phyloP scores from a whole-genome alignment of 371 early-diverging fungal genomes.

The Mucor irregularis region DNA sequence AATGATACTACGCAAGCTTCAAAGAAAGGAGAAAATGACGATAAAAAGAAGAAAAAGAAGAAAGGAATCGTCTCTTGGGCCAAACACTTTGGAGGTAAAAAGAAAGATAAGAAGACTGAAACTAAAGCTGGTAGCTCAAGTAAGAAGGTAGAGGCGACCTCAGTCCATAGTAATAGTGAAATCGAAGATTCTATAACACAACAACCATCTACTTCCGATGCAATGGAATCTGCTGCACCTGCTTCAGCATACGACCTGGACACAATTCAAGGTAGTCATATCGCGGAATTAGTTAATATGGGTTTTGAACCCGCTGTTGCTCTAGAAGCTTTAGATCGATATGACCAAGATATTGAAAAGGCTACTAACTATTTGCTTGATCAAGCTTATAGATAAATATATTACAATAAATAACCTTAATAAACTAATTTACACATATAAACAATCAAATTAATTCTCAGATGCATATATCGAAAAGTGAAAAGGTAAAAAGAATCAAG shows the following conservation, averaged over 20 bases:
- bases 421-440: background rate
- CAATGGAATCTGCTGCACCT: background rate
- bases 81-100: slow-evolving; percentile 31
- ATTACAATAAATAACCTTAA: too few relatives aligned
- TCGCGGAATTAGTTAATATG: slow-evolving; percentile 60
- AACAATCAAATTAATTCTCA: background rate
- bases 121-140: slow-evolving; percentile 1
- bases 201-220: background rate
- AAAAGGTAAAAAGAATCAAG: too few relatives aligned
- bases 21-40: slow-evolving; percentile 20
- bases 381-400: slow-evolving; percentile 31
- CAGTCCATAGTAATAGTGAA: background rate
- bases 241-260: slow-evolving; percentile 6
- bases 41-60: slow-evolving; percentile 29
- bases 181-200: background rate
- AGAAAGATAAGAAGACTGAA: slow-evolving; percentile 18
- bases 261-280: slow-evolving; percentile 29
- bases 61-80: slow-evolving; percentile 33
- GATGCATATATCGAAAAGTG: too few relatives aligned
- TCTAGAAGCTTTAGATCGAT: slow-evolving; percentile 64
- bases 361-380: slow-evolving; percentile 75
- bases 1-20: background rate
- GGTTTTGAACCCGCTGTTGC: slow-evolving; percentile 66
- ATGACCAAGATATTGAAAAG: slow-evolving; percentile 67
- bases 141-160: background rate